Base-by-base conservation (phyloP, 257 asterid genomes). In the Solanum corneliomulleri region DNA sequence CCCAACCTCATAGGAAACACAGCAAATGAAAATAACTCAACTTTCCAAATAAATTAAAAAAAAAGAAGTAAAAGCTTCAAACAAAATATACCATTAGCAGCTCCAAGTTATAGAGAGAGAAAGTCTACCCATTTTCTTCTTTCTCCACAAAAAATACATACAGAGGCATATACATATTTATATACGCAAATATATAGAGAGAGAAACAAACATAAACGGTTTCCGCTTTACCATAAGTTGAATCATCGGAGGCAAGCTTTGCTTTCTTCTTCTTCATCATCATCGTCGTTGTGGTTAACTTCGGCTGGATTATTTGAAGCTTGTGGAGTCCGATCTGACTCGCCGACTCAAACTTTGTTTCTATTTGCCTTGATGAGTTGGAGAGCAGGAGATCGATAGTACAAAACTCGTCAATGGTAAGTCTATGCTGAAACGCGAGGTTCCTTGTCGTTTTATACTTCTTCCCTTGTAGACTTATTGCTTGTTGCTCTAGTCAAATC, bases 281-380 rank as follows among this genome's bases (percentile, higher is more conserved):
- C 76, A 37, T 29, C 71, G 71, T 64, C 83, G 41, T 64, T 52
- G 71, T 64, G 60, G 41, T 64, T 52, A 56, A 64, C 83, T 86
- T 86, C 81, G 84, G 86, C 84, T 88, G 89, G n/a, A 87, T 69
- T 41, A 86, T 82, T 58, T 27, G 89, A 74, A 83, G 89, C 4
- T 86, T 62, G 88, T 86, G 89, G 87, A 88, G 86, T 88, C 93
- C 96, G 98, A 94, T 95, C 98, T 91, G 95, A 90, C 92, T 91
- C 92, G 44, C 88, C 69, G 91, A 88, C 91, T 92, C 93, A 47
- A 89, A 94, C 88, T 89, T 25, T 88, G 92, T 92, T 91, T 91
- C 88, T 89, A 69, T 87, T 83, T 78, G 60, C 89, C 86, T 91
- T 91, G 94, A 94, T 94, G 98, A 93, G 92, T 92, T 94, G 96